Percentiles rank a stretch among this genome's conserved stretches.
phyloP scores from a whole-genome alignment of 495 filamentous ascomycete genomes.

The Aspergillus olivimuriae region DNA sequence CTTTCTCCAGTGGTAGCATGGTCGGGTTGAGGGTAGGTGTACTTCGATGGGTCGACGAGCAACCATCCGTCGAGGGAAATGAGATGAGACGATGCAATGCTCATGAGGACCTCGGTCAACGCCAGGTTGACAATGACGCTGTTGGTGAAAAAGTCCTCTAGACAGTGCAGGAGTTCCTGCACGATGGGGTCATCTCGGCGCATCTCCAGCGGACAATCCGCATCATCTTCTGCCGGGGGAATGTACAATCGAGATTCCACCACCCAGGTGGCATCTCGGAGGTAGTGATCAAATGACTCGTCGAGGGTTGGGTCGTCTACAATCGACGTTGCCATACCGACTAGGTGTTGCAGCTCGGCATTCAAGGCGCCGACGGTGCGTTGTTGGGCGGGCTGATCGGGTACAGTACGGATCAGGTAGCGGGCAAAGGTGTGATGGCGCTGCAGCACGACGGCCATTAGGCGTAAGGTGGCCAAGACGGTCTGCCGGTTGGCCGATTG shows the following conservation, averaged over 20 bases:
- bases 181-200: constrained; percentile 72
- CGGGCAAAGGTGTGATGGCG: constrained; percentile 82
- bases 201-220: constrained; percentile 37
- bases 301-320: constrained; percentile 65
- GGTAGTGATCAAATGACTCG: constrained; percentile 72
- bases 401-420: constrained; percentile 62
- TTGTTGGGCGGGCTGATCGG: constrained; percentile 51
- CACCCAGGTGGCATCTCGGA: constrained; percentile 69
- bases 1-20: background rate
- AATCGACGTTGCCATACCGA: constrained; percentile 65
- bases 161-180: constrained; percentile 57
- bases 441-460: constrained; percentile 76
- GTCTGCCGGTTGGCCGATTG: constrained; percentile 81
- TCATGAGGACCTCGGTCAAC: constrained; percentile 74
- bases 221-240: constrained; percentile 19
- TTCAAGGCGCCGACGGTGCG: constrained; percentile 76
- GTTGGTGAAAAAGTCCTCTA: constrained; percentile 81
- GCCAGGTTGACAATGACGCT: constrained; percentile 83
- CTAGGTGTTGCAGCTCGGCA: constrained; percentile 67
- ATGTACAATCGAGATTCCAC: constrained; percentile 67
- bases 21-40: constrained; percentile 11
- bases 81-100: constrained; percentile 74
- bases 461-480: constrained; percentile 76
- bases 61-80: constrained; percentile 86
- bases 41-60: constrained; percentile 59